A percentile compares a stretch with the other conserved stretches of the same genome.
Evolutionary conservation across 208 protist genomes (phyloP).

Genomic region (Leishmania tarentolae): DNA sequence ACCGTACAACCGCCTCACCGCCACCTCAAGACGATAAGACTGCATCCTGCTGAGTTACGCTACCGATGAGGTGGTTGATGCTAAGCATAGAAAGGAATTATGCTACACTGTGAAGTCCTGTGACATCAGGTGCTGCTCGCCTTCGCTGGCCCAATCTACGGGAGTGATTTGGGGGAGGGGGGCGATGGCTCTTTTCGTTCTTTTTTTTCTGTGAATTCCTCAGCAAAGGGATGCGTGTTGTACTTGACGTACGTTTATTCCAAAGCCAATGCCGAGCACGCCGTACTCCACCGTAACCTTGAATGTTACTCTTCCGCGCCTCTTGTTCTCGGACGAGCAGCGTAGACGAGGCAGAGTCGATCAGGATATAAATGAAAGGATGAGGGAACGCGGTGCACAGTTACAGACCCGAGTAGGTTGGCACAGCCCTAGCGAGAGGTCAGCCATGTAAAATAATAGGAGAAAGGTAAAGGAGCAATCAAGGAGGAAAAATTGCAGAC

Average conservation of each 20-base stretch:
- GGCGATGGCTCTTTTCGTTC: not conserved
- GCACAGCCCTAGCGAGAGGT: not conserved
- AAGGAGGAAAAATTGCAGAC: not conserved
- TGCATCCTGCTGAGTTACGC: not conserved
- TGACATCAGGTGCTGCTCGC: not conserved
- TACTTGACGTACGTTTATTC: not conserved
- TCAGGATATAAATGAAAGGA: not conserved
- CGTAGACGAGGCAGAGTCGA: not conserved
- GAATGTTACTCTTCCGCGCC: not conserved
- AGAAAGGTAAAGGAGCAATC: not conserved
- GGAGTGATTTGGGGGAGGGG: not conserved
- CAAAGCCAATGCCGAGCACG: not conserved
- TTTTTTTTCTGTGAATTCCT: not conserved
- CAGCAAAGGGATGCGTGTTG: not conserved
- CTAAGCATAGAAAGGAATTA: not conserved
- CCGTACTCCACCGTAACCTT: not conserved
- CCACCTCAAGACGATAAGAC: slow-evolving; percentile 73
- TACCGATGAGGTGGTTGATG: not conserved
- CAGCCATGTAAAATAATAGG: not conserved
- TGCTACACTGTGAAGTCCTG: too few species aligned
- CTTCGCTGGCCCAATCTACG: not conserved
- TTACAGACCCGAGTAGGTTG: not conserved
- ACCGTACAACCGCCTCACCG: slow-evolving; percentile 62
- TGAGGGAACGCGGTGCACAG: not conserved
- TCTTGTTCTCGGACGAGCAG: not conserved